phyloP scores from a whole-genome alignment of 345 rosid species.

The Microcos paniculata region DNA sequence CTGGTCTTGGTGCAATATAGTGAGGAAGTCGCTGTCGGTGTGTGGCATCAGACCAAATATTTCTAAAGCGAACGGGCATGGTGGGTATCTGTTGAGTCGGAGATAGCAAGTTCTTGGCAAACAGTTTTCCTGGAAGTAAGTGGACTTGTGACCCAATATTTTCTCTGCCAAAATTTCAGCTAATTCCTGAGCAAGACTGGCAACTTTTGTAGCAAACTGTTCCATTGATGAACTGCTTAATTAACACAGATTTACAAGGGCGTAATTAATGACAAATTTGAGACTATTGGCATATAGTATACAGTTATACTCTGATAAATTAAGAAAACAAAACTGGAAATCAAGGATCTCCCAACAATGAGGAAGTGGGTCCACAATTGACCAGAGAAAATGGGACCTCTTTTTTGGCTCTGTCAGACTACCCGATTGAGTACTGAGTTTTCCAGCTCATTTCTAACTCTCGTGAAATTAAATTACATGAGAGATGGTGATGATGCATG shows the following conservation, averaged over 20 bases:
- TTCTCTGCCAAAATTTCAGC: slow-evolving; percentile 71
- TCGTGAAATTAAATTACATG: slow-evolving; percentile 21
- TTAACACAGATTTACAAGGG: neutral
- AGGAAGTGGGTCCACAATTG: slow-evolving; percentile 12
- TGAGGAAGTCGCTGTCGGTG: slow-evolving; percentile 96
- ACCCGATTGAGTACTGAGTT: slow-evolving; percentile 10
- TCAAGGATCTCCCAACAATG: neutral
- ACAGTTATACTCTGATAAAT: too few species aligned
- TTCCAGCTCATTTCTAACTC: slow-evolving; percentile 18
- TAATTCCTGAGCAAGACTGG: slow-evolving; percentile 56
- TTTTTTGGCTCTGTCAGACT: neutral
- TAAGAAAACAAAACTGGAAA: neutral
- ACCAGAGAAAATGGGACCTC: slow-evolving; percentile 11
- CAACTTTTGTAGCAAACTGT: slow-evolving; percentile 57
- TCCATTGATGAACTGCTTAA: slow-evolving; percentile 61
- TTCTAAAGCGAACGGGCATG: slow-evolving; percentile 54
- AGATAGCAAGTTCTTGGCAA: slow-evolving; percentile 72
- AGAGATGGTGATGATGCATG: neutral
- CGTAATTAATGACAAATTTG: neutral
- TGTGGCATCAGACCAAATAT: slow-evolving; percentile 86
- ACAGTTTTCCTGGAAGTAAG: slow-evolving; percentile 65
- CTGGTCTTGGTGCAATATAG: slow-evolving; percentile 77
- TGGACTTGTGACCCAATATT: slow-evolving; percentile 41
- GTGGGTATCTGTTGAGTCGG: slow-evolving; percentile 85
- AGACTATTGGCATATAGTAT: neutral